These are phyloP conservation scores for Dryas octopetala DNA, from an alignment of 306 rosid genomes.

Conservation along the genomic window DNA sequence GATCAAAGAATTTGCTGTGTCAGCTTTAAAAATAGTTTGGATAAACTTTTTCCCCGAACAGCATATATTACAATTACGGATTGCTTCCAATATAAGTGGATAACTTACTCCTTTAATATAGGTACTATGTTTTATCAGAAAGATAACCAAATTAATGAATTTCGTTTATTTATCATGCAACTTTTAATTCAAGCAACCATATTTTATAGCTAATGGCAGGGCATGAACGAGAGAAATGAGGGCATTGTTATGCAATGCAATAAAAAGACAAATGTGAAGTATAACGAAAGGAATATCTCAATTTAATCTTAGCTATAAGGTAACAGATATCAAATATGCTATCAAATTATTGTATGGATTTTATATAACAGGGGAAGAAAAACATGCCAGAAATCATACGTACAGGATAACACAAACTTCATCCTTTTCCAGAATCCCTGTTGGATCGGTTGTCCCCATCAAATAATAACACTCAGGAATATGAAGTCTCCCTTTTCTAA, in stretches of 20 bases:
- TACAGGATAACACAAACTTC: constrained; percentile 82
- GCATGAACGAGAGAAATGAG: neutral
- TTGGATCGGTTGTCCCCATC: constrained; percentile 91
- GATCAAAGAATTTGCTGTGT: too few relatives aligned
- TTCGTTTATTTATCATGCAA: neutral
- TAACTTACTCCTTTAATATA: too few relatives aligned
- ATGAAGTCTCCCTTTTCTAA: constrained; percentile 50
- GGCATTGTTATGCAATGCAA: neutral
- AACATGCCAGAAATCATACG: constrained; percentile 19
- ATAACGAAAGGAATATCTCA: neutral
- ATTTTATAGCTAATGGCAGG: neutral
- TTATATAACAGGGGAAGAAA: neutral
- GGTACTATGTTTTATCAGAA: neutral
- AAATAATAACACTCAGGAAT: constrained; percentile 56
- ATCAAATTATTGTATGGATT: neutral
- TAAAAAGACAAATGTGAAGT: neutral
- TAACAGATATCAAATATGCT: neutral
- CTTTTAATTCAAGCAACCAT: neutral
- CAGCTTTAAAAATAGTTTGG: too few relatives aligned
- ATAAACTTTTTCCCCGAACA: neutral
- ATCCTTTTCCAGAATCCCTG: constrained; percentile 41
- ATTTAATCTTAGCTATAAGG: neutral
- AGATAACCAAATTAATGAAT: neutral
- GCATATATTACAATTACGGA: neutral
- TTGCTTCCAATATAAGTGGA: too few relatives aligned